phyloP scores from a whole-genome alignment of 352 stramenopile genomes.

The Globisporangium apiculatum region DNA sequence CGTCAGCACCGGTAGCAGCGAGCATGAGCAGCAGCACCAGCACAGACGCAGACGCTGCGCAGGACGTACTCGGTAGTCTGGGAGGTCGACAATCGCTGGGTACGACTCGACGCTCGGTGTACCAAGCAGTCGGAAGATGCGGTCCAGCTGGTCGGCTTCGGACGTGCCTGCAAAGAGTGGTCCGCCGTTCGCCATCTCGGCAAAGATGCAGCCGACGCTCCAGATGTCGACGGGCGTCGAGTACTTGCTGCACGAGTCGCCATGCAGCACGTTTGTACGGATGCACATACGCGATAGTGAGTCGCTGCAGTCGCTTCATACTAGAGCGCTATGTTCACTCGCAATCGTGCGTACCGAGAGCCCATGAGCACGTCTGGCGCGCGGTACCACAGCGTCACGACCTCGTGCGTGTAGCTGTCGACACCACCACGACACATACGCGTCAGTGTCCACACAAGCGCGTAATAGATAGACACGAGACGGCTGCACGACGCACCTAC shows the following conservation, averaged over 20 bases:
- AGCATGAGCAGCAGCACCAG: too few relatives aligned
- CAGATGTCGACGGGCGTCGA: constrained; percentile 99
- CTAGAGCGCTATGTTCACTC: background rate
- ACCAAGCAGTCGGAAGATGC: constrained; percentile 96
- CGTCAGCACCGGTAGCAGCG: background rate
- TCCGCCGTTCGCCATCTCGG: constrained; percentile 91
- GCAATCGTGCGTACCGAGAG: constrained; percentile 48
- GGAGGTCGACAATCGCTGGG: constrained; percentile 94
- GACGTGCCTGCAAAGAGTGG: constrained; percentile 96
- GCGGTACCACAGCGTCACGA: constrained; percentile 99
- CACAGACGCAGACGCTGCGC: background rate
- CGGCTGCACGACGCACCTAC: constrained; percentile 45
- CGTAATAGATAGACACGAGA: background rate
- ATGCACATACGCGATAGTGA: background rate
- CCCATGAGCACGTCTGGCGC: constrained; percentile 98
- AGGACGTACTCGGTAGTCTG: constrained; percentile 90
- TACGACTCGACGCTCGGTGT: constrained; percentile 94
- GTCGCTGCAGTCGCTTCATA: background rate
- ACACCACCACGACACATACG: background rate
- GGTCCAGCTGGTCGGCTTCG: constrained; percentile 95
- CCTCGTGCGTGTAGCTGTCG: constrained; percentile 96
- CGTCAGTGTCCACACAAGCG: background rate
- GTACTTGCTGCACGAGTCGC: constrained; percentile 85
- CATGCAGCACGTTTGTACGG: background rate
- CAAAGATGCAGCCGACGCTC: constrained; percentile 98